Conservation (phyloP, 257 asterid species). For the Fraxinus pennsylvanica region DNA sequence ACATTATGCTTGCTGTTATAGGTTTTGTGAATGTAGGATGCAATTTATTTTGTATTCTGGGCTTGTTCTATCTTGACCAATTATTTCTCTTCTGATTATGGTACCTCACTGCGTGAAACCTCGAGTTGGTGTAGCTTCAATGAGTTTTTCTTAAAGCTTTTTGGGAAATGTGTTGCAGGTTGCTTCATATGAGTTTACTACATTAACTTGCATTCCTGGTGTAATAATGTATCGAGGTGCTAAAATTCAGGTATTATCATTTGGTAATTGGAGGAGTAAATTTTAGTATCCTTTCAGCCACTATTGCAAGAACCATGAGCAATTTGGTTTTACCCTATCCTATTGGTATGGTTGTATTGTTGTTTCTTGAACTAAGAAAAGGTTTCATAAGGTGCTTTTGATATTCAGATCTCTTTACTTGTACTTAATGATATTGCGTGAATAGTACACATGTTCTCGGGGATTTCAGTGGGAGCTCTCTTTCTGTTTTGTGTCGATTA, state of each 20-base stretch:
- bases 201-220: conserved; percentile 99
- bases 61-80: neutral
- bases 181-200: conserved; percentile 96
- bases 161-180: conserved; percentile 55
- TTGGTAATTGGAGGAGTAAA: neutral
- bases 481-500: neutral
- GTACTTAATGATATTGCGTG: neutral
- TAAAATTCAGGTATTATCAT: conserved; percentile 76
- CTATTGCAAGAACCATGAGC: neutral
- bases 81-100: neutral
- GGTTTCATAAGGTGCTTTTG: neutral
- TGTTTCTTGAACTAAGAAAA: neutral
- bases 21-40: neutral
- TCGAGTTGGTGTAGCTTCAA: conserved; percentile 21
- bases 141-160: conserved; percentile 1
- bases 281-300: neutral
- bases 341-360: neutral
- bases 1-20: neutral
- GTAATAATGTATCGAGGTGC: conserved; percentile 94
- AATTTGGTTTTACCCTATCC: neutral
- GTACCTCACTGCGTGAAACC: neutral
- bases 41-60: neutral
- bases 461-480: neutral
- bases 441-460: neutral
- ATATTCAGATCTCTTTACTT: neutral